phyloP scores from a whole-genome alignment of 768 basidiomycete genomes.

The Boletus tomentosulus region DNA sequence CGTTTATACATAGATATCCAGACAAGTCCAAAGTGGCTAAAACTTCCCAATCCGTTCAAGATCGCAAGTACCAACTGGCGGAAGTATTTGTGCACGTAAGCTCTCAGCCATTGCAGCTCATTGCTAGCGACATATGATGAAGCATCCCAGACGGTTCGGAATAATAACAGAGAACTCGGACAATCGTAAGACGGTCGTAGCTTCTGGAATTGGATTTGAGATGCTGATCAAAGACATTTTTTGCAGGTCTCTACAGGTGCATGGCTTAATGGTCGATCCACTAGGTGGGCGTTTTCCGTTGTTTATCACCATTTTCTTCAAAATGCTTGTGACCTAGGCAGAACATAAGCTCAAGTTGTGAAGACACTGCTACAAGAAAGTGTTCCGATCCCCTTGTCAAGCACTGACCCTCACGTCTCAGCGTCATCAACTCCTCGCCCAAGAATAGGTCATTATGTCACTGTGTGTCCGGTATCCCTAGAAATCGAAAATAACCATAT shows the following conservation, averaged over 20 bases:
- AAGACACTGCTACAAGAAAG: background rate
- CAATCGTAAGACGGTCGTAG: background rate
- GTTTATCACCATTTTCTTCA: background rate
- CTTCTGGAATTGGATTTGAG: background rate
- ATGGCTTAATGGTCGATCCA: background rate
- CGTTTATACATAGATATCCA: no score
- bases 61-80: background rate
- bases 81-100: background rate
- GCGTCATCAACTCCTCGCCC: background rate
- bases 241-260: background rate
- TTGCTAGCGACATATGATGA: background rate
- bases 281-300: background rate
- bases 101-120: background rate
- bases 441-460: background rate
- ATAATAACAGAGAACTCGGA: background rate
- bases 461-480: background rate
- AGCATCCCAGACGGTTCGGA: no score
- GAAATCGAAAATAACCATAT: background rate
- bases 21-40: no score
- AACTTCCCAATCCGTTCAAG: background rate
- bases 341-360: background rate
- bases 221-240: background rate
- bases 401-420: background rate
- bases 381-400: background rate
- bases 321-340: background rate